These are phyloP conservation scores for Dactylis glomerata DNA, from an alignment of 176 grass and related monocot species.

Conservation along the genomic window DNA sequence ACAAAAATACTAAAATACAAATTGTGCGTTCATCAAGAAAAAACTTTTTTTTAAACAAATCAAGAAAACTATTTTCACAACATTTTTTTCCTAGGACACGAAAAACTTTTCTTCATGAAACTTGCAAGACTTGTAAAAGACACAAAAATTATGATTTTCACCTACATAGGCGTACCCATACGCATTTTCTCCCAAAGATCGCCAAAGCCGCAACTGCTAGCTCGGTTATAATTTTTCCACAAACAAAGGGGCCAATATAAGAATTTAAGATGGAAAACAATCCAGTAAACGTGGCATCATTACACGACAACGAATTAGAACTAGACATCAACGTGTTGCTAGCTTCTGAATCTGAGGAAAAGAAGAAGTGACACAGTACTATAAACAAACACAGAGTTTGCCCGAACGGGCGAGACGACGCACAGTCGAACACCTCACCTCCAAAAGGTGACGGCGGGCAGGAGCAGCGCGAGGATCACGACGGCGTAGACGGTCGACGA, in stretches of 20 bases:
- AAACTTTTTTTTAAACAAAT: too few species aligned
- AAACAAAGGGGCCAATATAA: background rate
- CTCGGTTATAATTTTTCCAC: background rate
- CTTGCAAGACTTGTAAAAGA: too few species aligned
- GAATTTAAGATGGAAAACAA: background rate
- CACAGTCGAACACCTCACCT: conserved; percentile 2
- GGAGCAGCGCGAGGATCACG: conserved; percentile 15
- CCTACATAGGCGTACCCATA: background rate
- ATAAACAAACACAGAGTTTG: background rate
- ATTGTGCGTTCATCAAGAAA: too few species aligned
- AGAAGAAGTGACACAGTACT: background rate
- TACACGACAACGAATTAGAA: background rate
- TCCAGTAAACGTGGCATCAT: background rate
- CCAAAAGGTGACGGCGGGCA: conserved; percentile 15
- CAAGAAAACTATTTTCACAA: too few species aligned
- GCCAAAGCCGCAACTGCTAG: background rate
- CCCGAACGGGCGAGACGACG: background rate
- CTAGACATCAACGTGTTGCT: background rate
- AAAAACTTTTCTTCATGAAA: too few species aligned
- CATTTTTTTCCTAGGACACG: too few species aligned
- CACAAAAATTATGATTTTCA: too few species aligned
- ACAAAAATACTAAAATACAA: too few species aligned
- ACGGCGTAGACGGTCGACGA: conserved; percentile 18
- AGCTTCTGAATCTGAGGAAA: conserved; percentile 3
- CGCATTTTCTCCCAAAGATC: background rate